Evolutionary conservation across 106 monocot genomes (phyloP), one percentile per base, ranked within the genome.

Genomic region (Posidonia australis): DNA sequence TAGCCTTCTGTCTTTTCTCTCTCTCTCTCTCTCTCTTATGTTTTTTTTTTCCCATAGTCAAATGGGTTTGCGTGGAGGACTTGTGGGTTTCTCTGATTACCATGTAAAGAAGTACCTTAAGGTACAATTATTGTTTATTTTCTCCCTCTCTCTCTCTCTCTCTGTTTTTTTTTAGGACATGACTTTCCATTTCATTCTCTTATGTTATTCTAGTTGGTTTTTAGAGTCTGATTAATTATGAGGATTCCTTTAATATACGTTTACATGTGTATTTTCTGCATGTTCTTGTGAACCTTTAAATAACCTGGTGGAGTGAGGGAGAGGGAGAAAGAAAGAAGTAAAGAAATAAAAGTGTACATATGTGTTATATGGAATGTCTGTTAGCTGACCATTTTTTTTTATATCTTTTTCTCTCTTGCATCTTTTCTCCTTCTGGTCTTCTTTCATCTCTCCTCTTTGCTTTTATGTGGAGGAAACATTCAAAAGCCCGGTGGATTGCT

Each of bases 301-400:
- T 17, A 22, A 58, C 16, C 27, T 29, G 27, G 58, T 58, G 29
- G 58, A 56, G 58, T 58, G 30, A 29, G 13, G 31, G 16, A 31
- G 58, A 30, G 27, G 28, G 30, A 17, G 6, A 30, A 30, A 30
- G 30, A 28, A 18, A 11, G 53, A 22, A 54, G 53, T 16, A 54
- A 24, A 20, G 23, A 9, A 20, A 9, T 10, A 20, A 9, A 54
- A 0, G 53, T 25, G 14, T 49, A 12, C 5, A 14, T 13, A 58
- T 58, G 58, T 58, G 31, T n/a, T n/a, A 25, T n/a, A 1, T 17
- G 9, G 58, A 58, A 30, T 30, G 58, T 58, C 58, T 58, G 58
- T 30, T 32, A 0, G 3, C 27, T 58, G 13, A 36, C 36, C 36
- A 4, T 36, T 36, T 4, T 36, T 36, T 36, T 36, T 7, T 36